Base-by-base conservation (phyloP, 768 basidiomycete genomes). In the Lactarius hengduanensis region DNA sequence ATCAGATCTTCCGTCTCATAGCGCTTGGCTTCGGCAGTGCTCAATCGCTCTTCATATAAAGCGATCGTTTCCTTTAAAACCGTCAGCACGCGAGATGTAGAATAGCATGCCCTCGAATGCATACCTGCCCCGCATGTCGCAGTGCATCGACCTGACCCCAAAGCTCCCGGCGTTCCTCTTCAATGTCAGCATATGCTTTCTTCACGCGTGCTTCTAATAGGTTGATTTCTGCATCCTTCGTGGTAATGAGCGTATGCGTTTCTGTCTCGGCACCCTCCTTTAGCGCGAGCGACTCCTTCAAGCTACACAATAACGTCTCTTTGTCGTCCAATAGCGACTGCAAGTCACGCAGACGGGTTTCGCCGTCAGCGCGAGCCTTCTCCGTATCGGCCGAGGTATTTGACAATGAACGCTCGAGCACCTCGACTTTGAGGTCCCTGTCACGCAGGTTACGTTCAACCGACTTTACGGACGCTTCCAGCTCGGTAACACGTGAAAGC, bases 21-120 rank as follows among this genome's bases (percentile, higher is more conserved):
- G 55, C 89, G 84, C 69, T 84, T 83, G 16, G 80, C 79, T 71
- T 95, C 91, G 26, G 86, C 83, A 1, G 81, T 81, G 64, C 85
- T 89, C 6, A 96, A 80, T 43, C 89, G 86, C 73, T 95, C 93
- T 78, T 99, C 96, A 73, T 98, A 98, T 13, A 97, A 81, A 22
- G 92, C 92, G 66, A 97, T 97, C 0, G 95, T 94, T 86, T 94
- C 93, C 92, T 95, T 72, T 32, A 57, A 56, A 15, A 64, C 62
- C 68, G 26, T 71, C 56, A 62, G 54, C 63, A 30, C 8, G 26
- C 10, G 58, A 28, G 10, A 45, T 47, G 22, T 9, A 58, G 45
- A 32, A 28, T 9, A 58, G 47, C 59, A 13, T 36, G 20, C 34
- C 26, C 15, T n/a, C 28, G 11, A 40, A 43, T 10, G 67, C 81